These are phyloP conservation scores for Aspergillus cristatus DNA, from an alignment of 495 filamentous ascomycete species.

Conservation along the genomic window DNA sequence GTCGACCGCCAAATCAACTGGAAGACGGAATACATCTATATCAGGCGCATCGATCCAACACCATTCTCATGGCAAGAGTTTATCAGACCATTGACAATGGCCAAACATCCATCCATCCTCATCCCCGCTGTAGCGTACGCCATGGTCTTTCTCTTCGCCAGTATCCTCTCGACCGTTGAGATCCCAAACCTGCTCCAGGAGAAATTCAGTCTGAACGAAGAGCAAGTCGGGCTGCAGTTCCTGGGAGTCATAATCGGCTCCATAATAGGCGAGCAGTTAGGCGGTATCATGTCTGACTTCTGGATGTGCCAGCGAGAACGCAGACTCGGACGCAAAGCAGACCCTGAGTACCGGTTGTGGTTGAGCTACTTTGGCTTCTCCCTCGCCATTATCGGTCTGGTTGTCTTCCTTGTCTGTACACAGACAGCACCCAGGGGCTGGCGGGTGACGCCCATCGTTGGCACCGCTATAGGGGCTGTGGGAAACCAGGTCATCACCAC, in stretches of 20 bases:
- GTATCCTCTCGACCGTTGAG: slow-evolving; percentile 41
- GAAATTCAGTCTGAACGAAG: slow-evolving; percentile 42
- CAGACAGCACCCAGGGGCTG: slow-evolving; percentile 28
- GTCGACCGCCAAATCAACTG: slow-evolving; percentile 15
- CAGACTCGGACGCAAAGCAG: slow-evolving; percentile 18
- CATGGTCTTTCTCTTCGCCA: slow-evolving; percentile 43
- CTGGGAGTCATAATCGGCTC: slow-evolving; percentile 44
- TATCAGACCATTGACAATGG: slow-evolving; percentile 34
- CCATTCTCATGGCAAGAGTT: slow-evolving; percentile 41
- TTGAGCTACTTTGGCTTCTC: slow-evolving; percentile 42
- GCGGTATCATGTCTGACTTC: slow-evolving; percentile 35
- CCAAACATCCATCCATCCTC: slow-evolving; percentile 28
- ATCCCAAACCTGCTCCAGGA: slow-evolving; percentile 40
- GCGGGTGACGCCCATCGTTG: slow-evolving; percentile 42
- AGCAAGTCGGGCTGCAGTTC: slow-evolving; percentile 46
- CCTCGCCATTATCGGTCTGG: slow-evolving; percentile 37
- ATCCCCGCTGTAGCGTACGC: slow-evolving; percentile 42
- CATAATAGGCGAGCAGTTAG: slow-evolving; percentile 46
- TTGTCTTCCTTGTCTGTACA: slow-evolving; percentile 41
- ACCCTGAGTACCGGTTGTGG: slow-evolving; percentile 43
- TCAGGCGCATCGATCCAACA: slow-evolving; percentile 39
- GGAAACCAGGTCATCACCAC: slow-evolving; percentile 51
- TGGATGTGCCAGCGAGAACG: slow-evolving; percentile 33
- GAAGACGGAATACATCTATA: slow-evolving; percentile 31
- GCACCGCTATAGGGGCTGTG: slow-evolving; percentile 37